Base-by-base conservation (phyloP, 176 grass and related monocot genomes). In the Aegilops umbellulata region DNA sequence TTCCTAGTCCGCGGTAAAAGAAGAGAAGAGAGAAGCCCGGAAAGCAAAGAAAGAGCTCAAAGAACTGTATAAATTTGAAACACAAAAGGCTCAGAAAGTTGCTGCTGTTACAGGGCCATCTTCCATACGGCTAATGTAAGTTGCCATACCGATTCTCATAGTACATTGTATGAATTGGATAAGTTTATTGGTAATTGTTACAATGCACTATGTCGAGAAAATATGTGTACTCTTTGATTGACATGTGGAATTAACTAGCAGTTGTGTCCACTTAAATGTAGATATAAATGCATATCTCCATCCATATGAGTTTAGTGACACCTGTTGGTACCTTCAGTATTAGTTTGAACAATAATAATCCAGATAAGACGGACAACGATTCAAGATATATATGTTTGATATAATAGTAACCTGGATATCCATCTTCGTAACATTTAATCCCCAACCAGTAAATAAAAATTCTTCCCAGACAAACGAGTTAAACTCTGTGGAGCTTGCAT, bases 1-100 rank as follows among this genome's bases (percentile, higher is more conserved):
- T 86, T 75, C 65, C 17, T 62, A 99, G 97, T 80, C 46, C 2
- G 88, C 92, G 80, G 83, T 96, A 82, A 99, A 99, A 92, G 84
- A 90, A 77, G 97, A 94, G 77, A 96, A 74, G 80, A 93, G 77
- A 80, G 85, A 94, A 89, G 94, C 97, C 82, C 92, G 97, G 14
- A 90, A 81, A 83, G 44, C 76, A 22, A 99, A 99, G 97, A 99
- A 96, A 88, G 94, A 99, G 74, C 84, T 99, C 39, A 99, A 93
- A 91, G 94, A 80, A 57, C 51, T 99, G 46, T 99, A 99, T 81
- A 99, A 86, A 86, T 86, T 73, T 75, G 97, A 99, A 93, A 85
- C 83, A 22, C 90, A 94, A 23, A 95, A 76, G 83, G 97, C 97
- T 90, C 97, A 99, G 77, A 96, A 91, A 81, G 92, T 88, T 84